These are phyloP conservation scores for Tardiomyces blankii DNA, from an alignment of 1,139 yeast genomes.

Conservation along the genomic window DNA sequence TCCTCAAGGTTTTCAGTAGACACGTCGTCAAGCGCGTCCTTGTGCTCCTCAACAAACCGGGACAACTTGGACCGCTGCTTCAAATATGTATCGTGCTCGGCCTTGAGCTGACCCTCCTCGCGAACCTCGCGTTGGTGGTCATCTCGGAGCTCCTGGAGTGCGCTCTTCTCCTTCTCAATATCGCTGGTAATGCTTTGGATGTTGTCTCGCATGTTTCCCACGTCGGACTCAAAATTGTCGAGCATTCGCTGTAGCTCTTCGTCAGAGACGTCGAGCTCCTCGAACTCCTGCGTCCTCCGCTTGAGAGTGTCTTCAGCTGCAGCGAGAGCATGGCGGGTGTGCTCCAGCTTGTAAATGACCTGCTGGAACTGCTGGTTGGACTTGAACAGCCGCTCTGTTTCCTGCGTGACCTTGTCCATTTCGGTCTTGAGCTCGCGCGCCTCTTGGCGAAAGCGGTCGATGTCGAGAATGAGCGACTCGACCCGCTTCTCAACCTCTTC, in stretches of 20 bases:
- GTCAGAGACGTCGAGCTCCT: constrained; percentile 35
- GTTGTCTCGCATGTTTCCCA: constrained; percentile 26
- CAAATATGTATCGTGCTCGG: constrained; percentile 26
- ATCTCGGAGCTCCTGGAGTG: constrained; percentile 17
- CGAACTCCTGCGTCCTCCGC: constrained; percentile 26
- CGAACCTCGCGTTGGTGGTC: constrained; percentile 35
- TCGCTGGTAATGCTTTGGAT: neutral
- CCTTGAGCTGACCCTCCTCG: constrained; percentile 47
- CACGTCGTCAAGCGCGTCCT: constrained; percentile 4
- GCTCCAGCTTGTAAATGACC: constrained; percentile 53
- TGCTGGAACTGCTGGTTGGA: constrained; percentile 77
- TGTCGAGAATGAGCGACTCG: constrained; percentile 33
- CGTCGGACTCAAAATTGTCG: constrained; percentile 41
- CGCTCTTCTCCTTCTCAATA: constrained; percentile 1
- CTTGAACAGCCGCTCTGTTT: constrained; percentile 56
- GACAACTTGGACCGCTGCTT: neutral
- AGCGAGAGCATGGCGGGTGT: constrained; percentile 37
- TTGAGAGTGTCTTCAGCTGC: constrained; percentile 39
- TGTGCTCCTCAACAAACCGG: neutral
- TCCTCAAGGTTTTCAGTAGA: constrained; percentile 9
- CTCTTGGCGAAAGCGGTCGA: constrained; percentile 37
- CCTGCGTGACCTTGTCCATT: constrained; percentile 42
- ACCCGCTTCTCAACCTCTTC: constrained; percentile 42
- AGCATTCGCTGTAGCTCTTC: constrained; percentile 40
- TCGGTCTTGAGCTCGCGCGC: constrained; percentile 39